These are phyloP conservation scores for Xylariales sp. DNA, from an alignment of 2,329 filamentous ascomycete genomes.

Conservation along the genomic window DNA sequence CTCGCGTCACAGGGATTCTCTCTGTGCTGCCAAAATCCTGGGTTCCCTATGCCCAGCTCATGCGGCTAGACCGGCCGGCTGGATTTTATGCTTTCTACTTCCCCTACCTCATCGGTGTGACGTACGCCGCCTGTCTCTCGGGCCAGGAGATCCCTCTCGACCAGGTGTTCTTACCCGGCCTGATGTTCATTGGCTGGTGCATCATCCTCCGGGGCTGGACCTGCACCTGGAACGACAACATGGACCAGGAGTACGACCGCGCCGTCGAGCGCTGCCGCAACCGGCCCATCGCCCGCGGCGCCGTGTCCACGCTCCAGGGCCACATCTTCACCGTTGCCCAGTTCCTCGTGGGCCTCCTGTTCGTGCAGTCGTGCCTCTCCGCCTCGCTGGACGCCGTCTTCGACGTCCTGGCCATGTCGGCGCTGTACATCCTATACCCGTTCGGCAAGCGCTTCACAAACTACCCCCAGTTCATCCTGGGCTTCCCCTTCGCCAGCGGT, in stretches of 20 bases:
- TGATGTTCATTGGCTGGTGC: constrained; percentile 33
- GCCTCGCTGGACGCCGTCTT: not conserved
- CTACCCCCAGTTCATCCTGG: constrained; percentile 47
- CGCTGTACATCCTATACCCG: constrained; percentile 40
- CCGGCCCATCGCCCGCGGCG: constrained; percentile 45
- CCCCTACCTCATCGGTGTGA: constrained; percentile 37
- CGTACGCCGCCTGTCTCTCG: constrained; percentile 37
- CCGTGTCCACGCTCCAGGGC: constrained; percentile 26
- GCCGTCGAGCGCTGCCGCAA: constrained; percentile 44
- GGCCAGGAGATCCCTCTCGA: not conserved
- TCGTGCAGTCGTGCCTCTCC: constrained; percentile 20
- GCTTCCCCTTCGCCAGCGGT: constrained; percentile 44
- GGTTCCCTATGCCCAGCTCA: constrained; percentile 50
- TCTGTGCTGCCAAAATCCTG: constrained; percentile 37
- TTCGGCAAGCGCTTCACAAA: constrained; percentile 47
- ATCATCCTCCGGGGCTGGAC: constrained; percentile 45
- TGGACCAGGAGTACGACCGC: constrained; percentile 50
- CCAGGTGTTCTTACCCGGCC: constrained; percentile 9
- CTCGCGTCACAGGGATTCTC: not conserved
- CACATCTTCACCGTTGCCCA: constrained; percentile 38
- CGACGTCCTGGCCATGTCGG: constrained; percentile 14
- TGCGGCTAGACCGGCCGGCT: constrained; percentile 46
- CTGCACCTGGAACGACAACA: constrained; percentile 53
- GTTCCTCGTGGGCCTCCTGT: constrained; percentile 18
- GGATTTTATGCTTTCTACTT: constrained; percentile 51